Percentiles rank a stretch among this genome's conserved stretches.
Evolutionary conservation across 306 rosid species (phyloP).

Genomic region (Cicer judaicum): DNA sequence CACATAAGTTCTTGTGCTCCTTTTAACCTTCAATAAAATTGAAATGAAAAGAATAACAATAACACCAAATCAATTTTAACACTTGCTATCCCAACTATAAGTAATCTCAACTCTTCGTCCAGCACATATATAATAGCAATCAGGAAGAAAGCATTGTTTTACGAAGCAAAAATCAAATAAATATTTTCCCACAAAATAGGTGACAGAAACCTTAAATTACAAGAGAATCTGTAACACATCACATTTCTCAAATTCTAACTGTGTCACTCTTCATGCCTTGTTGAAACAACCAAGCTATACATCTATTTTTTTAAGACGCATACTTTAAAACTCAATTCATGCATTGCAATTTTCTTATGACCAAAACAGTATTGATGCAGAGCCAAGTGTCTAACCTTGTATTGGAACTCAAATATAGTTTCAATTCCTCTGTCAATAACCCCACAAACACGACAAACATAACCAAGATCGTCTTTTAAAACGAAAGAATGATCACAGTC

Average conservation of each 20-base stretch:
- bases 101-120: slow-evolving; percentile 20
- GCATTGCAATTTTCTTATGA: not conserved
- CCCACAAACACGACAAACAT: slow-evolving; percentile 93
- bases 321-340: slow-evolving; percentile 14
- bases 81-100: not conserved
- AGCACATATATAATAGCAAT: slow-evolving; percentile 25
- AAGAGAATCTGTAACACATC: not conserved
- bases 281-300: slow-evolving; percentile 23
- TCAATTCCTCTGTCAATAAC: slow-evolving; percentile 75
- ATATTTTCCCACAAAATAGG: not conserved
- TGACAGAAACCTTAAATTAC: slow-evolving; percentile 15
- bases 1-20: slow-evolving; percentile 71
- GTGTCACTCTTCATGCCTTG: slow-evolving; percentile 25
- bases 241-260: not conserved
- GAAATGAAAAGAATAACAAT: slow-evolving; percentile 3
- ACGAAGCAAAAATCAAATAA: not conserved
- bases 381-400: slow-evolving; percentile 49
- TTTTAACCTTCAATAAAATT: slow-evolving; percentile 64
- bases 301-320: slow-evolving; percentile 28
- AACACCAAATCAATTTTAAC: slow-evolving; percentile 18
- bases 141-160: not conserved
- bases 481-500: slow-evolving; percentile 90
- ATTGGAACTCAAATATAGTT: slow-evolving; percentile 87
- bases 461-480: slow-evolving; percentile 90
- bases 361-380: slow-evolving; percentile 22